Evolutionary conservation across 2,329 filamentous ascomycete species (phyloP), one percentile per base, ranked within the genome.

Genomic region (Acephala macrosclerotiorum): DNA sequence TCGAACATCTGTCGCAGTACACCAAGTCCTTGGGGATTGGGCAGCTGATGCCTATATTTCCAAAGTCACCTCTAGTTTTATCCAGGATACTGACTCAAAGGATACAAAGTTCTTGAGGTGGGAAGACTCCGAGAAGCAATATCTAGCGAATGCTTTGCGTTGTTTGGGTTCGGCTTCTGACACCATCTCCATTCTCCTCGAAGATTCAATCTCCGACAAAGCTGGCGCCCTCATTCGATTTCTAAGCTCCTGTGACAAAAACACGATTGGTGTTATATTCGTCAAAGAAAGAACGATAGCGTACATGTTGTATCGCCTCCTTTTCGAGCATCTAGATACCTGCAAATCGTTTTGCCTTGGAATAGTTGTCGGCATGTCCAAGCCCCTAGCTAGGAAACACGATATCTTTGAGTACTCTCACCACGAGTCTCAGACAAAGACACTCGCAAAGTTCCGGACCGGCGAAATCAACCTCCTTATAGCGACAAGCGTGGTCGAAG

Each of bases 401-500:
- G 60, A 33, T 33, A 33, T 33, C 29, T 33, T 33, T 33, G 29
- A 33, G 29, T 33, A 33, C 9, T 33, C 29, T 58, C n/a, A 35
- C 51, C 57, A 42, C 14, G 57, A n/a, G 35, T 33, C 60, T 22
- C 35, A 36, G 11, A 45, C 53, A 33, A 63, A 22, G 45, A 55
- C 35, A n/a, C 60, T 45, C 60, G 57, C 20, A 51, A 62, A 38
- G 36, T 63, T 63, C 40, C 60, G 60, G 60, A 47, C 51, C 26
- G 60, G 60, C 22, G 38, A 58, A 35, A 58, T 58, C 35, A 58
- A 63, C 49, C 14, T 58, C 22, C 60, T 58, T n/a, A 58, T 58
- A 33, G 60, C 60, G 16, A 58, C 60, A 47, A 63, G 60, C 60
- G 60, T 63, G 22, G 38, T 63, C 29, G 51, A 63, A 63, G 60